Evolutionary conservation across 352 stramenopile species (phyloP).

Genomic region (Saprolegnia parasitica): DNA sequence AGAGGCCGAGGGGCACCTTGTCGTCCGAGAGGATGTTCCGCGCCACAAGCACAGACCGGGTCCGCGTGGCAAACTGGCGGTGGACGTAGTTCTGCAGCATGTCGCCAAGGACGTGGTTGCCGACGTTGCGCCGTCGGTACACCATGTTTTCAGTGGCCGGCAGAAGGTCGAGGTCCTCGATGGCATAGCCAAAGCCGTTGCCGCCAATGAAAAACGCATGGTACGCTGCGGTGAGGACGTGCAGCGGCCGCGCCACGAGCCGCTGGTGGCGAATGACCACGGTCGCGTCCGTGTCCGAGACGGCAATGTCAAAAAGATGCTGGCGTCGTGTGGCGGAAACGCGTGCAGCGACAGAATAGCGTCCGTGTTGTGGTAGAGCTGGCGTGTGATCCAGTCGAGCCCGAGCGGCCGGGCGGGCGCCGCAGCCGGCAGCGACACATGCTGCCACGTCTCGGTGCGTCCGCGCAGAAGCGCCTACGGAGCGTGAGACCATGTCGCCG

Average conservation of each 20-base stretch:
- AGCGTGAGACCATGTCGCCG: neutral
- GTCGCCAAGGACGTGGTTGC: conserved; percentile 5
- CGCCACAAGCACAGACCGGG: conserved; percentile 5
- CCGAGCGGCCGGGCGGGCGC: neutral
- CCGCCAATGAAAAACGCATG: conserved; percentile 8
- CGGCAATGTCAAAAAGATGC: conserved; percentile 5
- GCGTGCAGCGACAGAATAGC: neutral
- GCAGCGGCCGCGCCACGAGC: neutral
- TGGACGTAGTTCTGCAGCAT: conserved; percentile 20
- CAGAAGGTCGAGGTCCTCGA: neutral
- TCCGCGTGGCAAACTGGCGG: conserved; percentile 2
- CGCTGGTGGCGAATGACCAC: conserved; percentile 18
- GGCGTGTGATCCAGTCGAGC: conserved; percentile 20
- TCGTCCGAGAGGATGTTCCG: conserved; percentile 24
- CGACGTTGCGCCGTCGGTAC: conserved; percentile 23
- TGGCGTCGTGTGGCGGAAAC: conserved; percentile 11
- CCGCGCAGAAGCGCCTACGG: conserved; percentile 6
- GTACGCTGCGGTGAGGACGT: neutral
- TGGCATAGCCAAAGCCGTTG: conserved; percentile 20
- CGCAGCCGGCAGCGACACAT: neutral
- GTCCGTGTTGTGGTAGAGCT: conserved; percentile 11
- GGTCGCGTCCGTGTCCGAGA: neutral
- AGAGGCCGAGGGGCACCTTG: neutral
- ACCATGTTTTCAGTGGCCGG: neutral
- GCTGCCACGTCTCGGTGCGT: conserved; percentile 13